A percentile compares a stretch with the other conserved stretches of the same genome.
Conservation (phyloP, 2,329 filamentous ascomycete species). For the Passalora sequoiae region DNA sequence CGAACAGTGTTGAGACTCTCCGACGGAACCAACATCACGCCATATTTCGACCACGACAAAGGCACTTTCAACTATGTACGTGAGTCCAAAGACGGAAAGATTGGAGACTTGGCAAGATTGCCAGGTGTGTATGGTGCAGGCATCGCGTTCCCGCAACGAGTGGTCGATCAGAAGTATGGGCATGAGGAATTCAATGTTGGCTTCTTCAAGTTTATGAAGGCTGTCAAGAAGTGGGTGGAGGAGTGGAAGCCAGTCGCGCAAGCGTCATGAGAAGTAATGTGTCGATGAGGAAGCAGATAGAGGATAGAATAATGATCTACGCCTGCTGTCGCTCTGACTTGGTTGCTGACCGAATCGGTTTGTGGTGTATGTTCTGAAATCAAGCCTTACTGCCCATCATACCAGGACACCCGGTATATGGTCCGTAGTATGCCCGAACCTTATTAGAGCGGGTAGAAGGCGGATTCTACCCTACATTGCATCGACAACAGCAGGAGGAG, state of each 20-base stretch:
- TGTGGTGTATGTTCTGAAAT: no score
- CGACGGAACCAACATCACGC: constrained; percentile 27
- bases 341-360: no score
- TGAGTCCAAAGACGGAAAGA: constrained; percentile 13
- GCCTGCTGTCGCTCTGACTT: no score
- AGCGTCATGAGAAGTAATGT: no score
- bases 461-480: no score
- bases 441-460: no score
- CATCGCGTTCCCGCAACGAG: constrained; percentile 59
- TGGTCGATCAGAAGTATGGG: constrained; percentile 56
- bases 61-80: constrained; percentile 31
- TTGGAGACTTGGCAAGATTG: constrained; percentile 32
- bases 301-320: no score
- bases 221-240: constrained; percentile 49
- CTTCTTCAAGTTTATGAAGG: constrained; percentile 63
- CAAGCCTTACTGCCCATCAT: no score
- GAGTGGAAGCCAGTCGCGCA: constrained; percentile 40
- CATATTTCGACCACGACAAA: constrained; percentile 44
- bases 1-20: constrained; percentile 38
- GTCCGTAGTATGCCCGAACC: no score
- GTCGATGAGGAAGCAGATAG: no score
- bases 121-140: constrained; percentile 56
- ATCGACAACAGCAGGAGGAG: no score
- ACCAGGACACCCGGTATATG: no score
- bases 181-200: constrained; percentile 60